These are phyloP conservation scores for Escovopsis sp. DNA, from an alignment of 2,329 filamentous ascomycete genomes.

Conservation along the genomic window DNA sequence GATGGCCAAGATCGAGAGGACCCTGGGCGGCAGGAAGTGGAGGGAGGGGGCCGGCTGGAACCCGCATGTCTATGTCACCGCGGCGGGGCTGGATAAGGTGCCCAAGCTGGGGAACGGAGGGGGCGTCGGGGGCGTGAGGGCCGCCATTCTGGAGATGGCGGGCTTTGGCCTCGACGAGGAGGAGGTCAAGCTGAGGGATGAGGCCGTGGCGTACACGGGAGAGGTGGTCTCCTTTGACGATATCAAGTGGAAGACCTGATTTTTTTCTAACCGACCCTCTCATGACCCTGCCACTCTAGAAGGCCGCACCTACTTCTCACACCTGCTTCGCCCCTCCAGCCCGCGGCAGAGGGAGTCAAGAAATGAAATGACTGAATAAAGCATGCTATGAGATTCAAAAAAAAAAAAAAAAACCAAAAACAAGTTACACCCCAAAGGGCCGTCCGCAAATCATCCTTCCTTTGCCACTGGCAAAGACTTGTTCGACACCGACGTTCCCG, in stretches of 20 bases:
- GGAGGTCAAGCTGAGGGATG: slow-evolving; percentile 20
- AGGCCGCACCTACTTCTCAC: too few relatives aligned
- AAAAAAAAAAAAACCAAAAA: slow-evolving; percentile 1
- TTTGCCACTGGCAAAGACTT: slow-evolving; percentile 4
- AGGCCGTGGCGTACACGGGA: slow-evolving; percentile 21
- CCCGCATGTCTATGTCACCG: slow-evolving; percentile 20
- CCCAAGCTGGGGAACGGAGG: slow-evolving; percentile 19
- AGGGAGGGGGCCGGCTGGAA: slow-evolving; percentile 15
- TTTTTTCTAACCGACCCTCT: not conserved
- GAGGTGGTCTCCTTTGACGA: slow-evolving; percentile 25
- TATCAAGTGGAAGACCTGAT: slow-evolving; percentile 20
- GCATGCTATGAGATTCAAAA: slow-evolving; percentile 1
- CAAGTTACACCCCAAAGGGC: not conserved
- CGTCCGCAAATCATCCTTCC: not conserved
- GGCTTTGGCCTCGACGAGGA: slow-evolving; percentile 18
- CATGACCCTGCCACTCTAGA: too few relatives aligned
- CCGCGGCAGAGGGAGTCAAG: too few relatives aligned
- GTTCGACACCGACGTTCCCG: slow-evolving; percentile 23
- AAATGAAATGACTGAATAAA: too few relatives aligned
- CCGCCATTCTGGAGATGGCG: slow-evolving; percentile 26
- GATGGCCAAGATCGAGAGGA: slow-evolving; percentile 11
- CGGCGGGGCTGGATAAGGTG: slow-evolving; percentile 21
- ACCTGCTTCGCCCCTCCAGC: too few relatives aligned
- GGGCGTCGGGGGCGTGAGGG: slow-evolving; percentile 25
- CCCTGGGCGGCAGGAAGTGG: slow-evolving; percentile 12